Base-by-base conservation (phyloP, 768 basidiomycete species). In the Megacollybia marginata region DNA sequence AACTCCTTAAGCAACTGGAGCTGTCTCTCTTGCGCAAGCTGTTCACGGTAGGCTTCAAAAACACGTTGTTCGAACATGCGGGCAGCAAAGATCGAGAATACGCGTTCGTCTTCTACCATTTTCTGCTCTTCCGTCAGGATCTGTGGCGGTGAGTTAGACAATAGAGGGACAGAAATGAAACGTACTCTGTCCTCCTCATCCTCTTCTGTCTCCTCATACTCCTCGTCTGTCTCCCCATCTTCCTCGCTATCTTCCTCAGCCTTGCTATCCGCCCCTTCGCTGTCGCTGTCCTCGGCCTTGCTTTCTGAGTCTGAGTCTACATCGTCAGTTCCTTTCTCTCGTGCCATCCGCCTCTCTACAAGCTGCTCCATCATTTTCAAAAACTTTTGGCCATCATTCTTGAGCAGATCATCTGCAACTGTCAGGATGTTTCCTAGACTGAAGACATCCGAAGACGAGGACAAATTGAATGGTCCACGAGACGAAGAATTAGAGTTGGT, bases 301-400 rank as follows among this genome's bases (percentile, higher is more conserved):
- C 81, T 85, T 0, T 78, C 79, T 33, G 80, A 82, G 0, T 79
- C 74, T 13, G 72, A 76, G 32, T 72, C 76, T 2, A 62, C 54
- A 19, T 55, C 57, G 34, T 48, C 58, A 4, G 57, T 57, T 2
- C 59, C 60, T 48, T 60, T 59, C 50, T 62, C 60, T n/a, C 94
- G 79, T 57, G 89, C 85, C 79, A 95, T 91, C 43, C 95, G 80
- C 46, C 92, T 79, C 62, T 96, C 92, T 1, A 94, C 94, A 18
- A 99, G 79, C 67, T 95, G 92, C 65, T 98, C 96, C 96, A 99
- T 99, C 96, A 99, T 99, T 73, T 99, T 96, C 59, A 99, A 71
- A 72, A 99, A 99, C 72, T 96, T 97, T 60, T 93, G 90, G 2
- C 95, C 95, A 60, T 99, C 94, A 59, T 98, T 97, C 75, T 96